These are phyloP conservation scores for Russula griseocarnosa DNA, from an alignment of 768 basidiomycete species.

Conservation along the genomic window DNA sequence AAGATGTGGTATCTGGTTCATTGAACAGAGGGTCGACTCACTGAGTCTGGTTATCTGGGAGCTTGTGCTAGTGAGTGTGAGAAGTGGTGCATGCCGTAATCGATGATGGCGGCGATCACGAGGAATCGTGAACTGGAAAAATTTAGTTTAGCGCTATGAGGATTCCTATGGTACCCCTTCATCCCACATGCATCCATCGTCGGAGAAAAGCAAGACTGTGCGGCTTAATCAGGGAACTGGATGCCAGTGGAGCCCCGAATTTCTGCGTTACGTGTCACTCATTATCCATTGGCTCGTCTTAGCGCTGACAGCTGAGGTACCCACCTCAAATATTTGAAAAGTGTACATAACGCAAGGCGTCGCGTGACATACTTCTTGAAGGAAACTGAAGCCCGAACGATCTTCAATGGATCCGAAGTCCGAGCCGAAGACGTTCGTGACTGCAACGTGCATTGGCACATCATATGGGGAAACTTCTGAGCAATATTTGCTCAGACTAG, in stretches of 20 bases:
- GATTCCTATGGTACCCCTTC: background rate
- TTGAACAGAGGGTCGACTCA: background rate
- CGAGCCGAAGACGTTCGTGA: background rate
- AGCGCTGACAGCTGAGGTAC: conserved; percentile 1
- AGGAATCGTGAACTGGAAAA: background rate
- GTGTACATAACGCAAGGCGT: background rate
- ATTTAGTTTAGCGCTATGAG: conserved; percentile 1
- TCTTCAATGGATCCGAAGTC: background rate
- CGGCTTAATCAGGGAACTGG: conserved; percentile 5
- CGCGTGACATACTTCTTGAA: conserved; percentile 1
- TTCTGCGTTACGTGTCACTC: background rate
- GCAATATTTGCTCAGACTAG: background rate
- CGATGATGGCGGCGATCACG: background rate
- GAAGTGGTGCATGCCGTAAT: background rate
- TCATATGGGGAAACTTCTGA: background rate
- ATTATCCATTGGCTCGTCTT: background rate
- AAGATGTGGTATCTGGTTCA: background rate
- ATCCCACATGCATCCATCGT: background rate
- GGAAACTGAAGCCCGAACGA: conserved; percentile 2
- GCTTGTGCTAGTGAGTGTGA: background rate
- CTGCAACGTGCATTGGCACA: conserved; percentile 1
- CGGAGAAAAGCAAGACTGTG: background rate
- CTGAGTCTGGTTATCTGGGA: background rate
- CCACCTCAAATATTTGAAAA: background rate
- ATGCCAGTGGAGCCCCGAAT: background rate